phyloP scores from a whole-genome alignment of 2,329 filamentous ascomycete species.

The Aspergillus sp. region DNA sequence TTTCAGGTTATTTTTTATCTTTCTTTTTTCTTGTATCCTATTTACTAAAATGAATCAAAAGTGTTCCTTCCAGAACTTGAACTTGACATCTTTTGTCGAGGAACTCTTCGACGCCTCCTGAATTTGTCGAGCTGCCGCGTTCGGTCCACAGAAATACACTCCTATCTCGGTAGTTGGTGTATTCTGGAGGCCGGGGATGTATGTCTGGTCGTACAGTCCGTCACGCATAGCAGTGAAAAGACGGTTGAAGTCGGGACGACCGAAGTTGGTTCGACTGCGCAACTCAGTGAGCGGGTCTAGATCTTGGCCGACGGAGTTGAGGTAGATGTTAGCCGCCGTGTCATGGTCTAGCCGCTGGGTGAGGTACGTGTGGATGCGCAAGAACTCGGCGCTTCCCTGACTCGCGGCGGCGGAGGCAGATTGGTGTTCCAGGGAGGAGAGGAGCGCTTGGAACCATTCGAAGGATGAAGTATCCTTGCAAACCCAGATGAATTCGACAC shows the following conservation, averaged over 20 bases:
- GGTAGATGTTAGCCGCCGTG: slow-evolving; percentile 91
- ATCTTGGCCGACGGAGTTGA: slow-evolving; percentile 86
- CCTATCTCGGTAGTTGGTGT: slow-evolving; percentile 79
- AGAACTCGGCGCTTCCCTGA: slow-evolving; percentile 62
- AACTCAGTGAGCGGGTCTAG: slow-evolving; percentile 91
- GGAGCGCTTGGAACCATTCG: slow-evolving; percentile 96
- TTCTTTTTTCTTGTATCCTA: background rate
- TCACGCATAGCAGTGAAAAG: slow-evolving; percentile 82
- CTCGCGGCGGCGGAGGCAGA: slow-evolving; percentile 65
- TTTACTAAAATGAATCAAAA: background rate
- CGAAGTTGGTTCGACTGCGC: slow-evolving; percentile 86
- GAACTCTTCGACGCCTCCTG: slow-evolving; percentile 71
- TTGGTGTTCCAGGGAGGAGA: slow-evolving; percentile 86
- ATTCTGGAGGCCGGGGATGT: slow-evolving; percentile 75
- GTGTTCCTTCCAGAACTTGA: slow-evolving; percentile 95
- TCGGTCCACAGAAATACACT: slow-evolving; percentile 96
- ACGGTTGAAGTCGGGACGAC: slow-evolving; percentile 79
- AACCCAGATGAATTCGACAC: slow-evolving; percentile 98
- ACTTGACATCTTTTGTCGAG: slow-evolving; percentile 73
- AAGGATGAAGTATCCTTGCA: slow-evolving; percentile 94
- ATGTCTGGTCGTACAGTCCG: slow-evolving; percentile 78
- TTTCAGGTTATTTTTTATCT: background rate
- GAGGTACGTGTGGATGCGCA: slow-evolving; percentile 96
- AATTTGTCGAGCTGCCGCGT: slow-evolving; percentile 73
- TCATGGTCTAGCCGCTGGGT: slow-evolving; percentile 90